These are phyloP conservation scores for Blastomyces parvus DNA, from an alignment of 2,329 filamentous ascomycete genomes.

Conservation along the genomic window DNA sequence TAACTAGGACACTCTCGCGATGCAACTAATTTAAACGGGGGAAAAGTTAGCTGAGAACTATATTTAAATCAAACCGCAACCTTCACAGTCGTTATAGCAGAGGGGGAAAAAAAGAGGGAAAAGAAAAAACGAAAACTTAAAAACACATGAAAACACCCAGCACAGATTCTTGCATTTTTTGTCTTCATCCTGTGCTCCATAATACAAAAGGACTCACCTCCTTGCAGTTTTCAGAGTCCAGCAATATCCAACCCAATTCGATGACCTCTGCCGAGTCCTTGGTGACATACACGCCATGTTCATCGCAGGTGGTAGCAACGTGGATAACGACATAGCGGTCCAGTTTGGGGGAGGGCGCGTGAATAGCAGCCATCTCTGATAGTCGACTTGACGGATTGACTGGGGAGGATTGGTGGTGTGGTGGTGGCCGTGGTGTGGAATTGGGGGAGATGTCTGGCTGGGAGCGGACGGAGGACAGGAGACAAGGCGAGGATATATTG, in stretches of 20 bases:
- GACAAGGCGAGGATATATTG: conserved; percentile 2
- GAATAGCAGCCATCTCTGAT: conserved; percentile 33
- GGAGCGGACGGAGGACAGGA: conserved; percentile 2
- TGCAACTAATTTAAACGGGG: conserved; percentile 57
- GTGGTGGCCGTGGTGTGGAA: conserved; percentile 12
- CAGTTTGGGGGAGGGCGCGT: conserved; percentile 57
- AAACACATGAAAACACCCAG: background rate
- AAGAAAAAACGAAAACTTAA: background rate
- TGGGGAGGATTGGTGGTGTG: conserved; percentile 8
- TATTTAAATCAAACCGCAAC: background rate
- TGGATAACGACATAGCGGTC: conserved; percentile 98
- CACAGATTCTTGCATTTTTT: background rate
- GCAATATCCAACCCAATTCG: conserved; percentile 94
- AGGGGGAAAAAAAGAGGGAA: background rate
- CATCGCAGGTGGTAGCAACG: conserved; percentile 96
- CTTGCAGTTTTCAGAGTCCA: conserved; percentile 83
- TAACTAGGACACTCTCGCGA: conserved; percentile 92
- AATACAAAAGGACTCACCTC: conserved; percentile 55
- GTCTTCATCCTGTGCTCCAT: conserved; percentile 9
- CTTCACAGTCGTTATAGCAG: background rate
- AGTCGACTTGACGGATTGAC: conserved; percentile 3
- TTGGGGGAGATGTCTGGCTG: conserved; percentile 18
- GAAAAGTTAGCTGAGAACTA: background rate
- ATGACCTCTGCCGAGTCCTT: conserved; percentile 99
- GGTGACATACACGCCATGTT: conserved; percentile 97